Evolutionary conservation across 2,329 filamentous ascomycete species (phyloP).

Genomic region (Colletotrichum sp.): DNA sequence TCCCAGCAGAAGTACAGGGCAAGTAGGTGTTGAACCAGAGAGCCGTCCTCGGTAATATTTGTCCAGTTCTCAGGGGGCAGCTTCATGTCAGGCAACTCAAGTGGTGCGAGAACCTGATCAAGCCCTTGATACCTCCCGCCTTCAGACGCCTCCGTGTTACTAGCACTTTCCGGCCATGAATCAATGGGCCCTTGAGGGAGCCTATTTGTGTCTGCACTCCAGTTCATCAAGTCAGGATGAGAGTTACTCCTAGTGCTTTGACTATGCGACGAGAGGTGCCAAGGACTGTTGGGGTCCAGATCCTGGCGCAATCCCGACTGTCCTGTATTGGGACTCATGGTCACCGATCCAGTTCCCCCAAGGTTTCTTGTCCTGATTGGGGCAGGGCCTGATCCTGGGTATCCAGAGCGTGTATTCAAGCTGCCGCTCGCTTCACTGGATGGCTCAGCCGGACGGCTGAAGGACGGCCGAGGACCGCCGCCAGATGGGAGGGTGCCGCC

Average conservation of each 20-base stretch:
- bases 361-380: constrained; percentile 21
- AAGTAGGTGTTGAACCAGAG: constrained; percentile 67
- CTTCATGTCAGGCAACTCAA: constrained; percentile 47
- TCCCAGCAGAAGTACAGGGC: constrained; percentile 77
- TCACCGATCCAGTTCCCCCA: constrained; percentile 6
- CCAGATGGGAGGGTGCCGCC: constrained; percentile 34
- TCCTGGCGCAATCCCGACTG: constrained; percentile 39
- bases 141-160: constrained; percentile 32
- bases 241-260: constrained; percentile 53
- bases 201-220: constrained; percentile 43
- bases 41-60: constrained; percentile 59
- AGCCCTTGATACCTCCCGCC: constrained; percentile 34
- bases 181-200: constrained; percentile 52
- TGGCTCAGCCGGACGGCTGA: constrained; percentile 29
- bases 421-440: constrained; percentile 25
- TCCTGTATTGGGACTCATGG: constrained; percentile 35
- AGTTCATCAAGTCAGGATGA: constrained; percentile 51
- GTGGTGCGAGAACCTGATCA: constrained; percentile 54
- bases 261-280: constrained; percentile 52
- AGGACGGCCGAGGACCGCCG: constrained; percentile 32
- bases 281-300: constrained; percentile 49
- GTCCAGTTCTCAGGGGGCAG: constrained; percentile 61
- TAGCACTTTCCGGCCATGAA: constrained; percentile 51
- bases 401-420: constrained; percentile 26
- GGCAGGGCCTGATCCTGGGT: constrained; percentile 24